Evolutionary conservation across 345 rosid species (phyloP), one percentile per base, ranked within the genome.

Genomic region (Salix koriyanagi): DNA sequence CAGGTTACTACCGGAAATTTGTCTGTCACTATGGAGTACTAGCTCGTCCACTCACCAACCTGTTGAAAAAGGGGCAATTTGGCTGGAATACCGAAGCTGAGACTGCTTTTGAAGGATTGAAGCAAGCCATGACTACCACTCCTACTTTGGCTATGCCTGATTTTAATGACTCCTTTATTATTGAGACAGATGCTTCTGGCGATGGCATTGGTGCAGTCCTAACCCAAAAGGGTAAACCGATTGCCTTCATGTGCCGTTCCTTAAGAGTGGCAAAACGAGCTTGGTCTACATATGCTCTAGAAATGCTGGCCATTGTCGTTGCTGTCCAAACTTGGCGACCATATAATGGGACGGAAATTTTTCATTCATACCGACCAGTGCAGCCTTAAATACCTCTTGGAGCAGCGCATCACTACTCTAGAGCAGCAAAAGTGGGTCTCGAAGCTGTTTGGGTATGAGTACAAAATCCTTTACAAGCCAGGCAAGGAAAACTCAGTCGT

Each of bases 61-160:
- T 39, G 9, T 7, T 39, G 1, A 39, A 8, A 7, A 39, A 8
- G 1, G 11, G 42, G 10, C 42, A 39, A 39, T 39, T 39, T 0
- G 2, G 42, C 0, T 7, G 10, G 10, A 7, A 1, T 1, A 1
- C 1, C 0, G 11, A 39, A 9, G 10, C 2, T 39, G 48, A 32
- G n/a, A 15, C 18, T 0, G 1, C 34, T 1, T 50, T 71, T 16
- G 18, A 7, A 5, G 7, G 1, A 5, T 26, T 64, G 10, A 18
- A 44, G 6, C 26, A 44, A n/a, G 41, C 44, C 28, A 25, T 75
- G 42, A 8, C 7, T 0, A 21, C 30, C 10, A 23, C 19, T 0
- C n/a, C 4, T 15, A 16, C 23, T 9, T 13, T 74, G 2, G 30
- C 1, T 7, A 15, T 70, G n/a, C 37, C n/a, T 1, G 1, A 64